Percentiles rank a stretch among this genome's conserved stretches.
Evolutionary conservation across 352 stramenopile species (phyloP).

Genomic region (Globisporangium yorkense): DNA sequence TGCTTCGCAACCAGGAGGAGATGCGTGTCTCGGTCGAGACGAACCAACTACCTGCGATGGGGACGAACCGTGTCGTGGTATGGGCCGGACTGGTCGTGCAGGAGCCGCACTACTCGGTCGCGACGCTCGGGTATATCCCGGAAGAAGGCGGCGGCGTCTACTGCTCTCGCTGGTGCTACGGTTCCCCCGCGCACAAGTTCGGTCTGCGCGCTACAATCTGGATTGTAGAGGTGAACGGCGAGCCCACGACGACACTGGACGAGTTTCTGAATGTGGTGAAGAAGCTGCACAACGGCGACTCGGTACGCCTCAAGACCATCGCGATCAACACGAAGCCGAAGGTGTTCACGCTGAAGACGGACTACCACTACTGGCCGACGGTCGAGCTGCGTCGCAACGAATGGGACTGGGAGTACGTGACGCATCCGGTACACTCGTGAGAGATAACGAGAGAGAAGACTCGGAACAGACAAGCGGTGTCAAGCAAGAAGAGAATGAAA

Average conservation of each 20-base stretch:
- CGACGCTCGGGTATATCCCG: slow-evolving; percentile 80
- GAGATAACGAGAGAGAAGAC: not conserved
- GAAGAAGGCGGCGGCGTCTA: slow-evolving; percentile 85
- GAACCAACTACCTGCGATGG: slow-evolving; percentile 61
- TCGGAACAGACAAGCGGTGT: no score
- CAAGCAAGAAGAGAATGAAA: no score
- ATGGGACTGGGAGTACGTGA: slow-evolving; percentile 74
- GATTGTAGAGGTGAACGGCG: slow-evolving; percentile 89
- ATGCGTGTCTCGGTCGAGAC: slow-evolving; percentile 54
- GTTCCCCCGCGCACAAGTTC: slow-evolving; percentile 89
- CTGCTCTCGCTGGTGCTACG: slow-evolving; percentile 88
- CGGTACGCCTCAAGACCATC: slow-evolving; percentile 87
- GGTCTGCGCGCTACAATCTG: slow-evolving; percentile 86
- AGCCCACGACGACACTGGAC: slow-evolving; percentile 74
- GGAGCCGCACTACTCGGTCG: slow-evolving; percentile 81
- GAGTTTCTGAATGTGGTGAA: slow-evolving; percentile 82
- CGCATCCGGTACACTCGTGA: slow-evolving; percentile 20
- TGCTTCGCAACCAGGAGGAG: slow-evolving; percentile 77
- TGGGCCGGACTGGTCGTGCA: slow-evolving; percentile 92
- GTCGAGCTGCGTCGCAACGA: slow-evolving; percentile 65
- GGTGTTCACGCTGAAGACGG: slow-evolving; percentile 88
- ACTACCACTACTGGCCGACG: slow-evolving; percentile 91
- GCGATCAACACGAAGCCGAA: slow-evolving; percentile 88
- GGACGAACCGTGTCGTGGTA: slow-evolving; percentile 86
- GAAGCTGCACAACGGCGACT: slow-evolving; percentile 72